Evolutionary conservation across 2,329 filamentous ascomycete genomes (phyloP).

Genomic region (Penicillium freii): DNA sequence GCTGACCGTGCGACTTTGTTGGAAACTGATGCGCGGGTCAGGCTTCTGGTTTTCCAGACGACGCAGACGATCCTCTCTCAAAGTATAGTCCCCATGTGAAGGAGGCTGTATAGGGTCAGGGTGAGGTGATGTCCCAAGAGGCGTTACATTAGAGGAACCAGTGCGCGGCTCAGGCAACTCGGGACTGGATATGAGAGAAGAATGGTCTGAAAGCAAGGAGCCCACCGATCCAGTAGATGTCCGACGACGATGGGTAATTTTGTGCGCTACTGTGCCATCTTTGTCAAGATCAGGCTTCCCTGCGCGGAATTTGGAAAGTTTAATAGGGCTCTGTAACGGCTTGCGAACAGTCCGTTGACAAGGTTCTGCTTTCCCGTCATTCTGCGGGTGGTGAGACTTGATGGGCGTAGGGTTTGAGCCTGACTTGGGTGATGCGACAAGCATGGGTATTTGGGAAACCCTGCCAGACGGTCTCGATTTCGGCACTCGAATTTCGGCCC

Average conservation of each 20-base stretch:
- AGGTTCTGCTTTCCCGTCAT: conserved; percentile 10
- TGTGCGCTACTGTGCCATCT: conserved; percentile 12
- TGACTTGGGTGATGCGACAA: conserved; percentile 1
- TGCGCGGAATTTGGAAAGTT: conserved; percentile 29
- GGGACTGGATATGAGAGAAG: conserved; percentile 33
- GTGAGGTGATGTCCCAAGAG: conserved; percentile 24
- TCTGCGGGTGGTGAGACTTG: neutral
- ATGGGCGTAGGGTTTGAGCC: neutral
- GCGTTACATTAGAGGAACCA: conserved; percentile 29
- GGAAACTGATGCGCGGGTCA: conserved; percentile 23
- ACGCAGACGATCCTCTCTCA: conserved; percentile 34
- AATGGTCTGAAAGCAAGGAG: conserved; percentile 32
- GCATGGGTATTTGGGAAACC: conserved; percentile 4
- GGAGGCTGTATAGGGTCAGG: conserved; percentile 17
- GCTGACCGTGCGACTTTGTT: conserved; percentile 36
- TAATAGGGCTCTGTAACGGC: conserved; percentile 36
- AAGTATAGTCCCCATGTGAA: conserved; percentile 26
- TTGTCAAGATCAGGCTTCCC: conserved; percentile 23
- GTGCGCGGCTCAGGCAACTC: conserved; percentile 27
- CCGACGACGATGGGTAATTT: conserved; percentile 19
- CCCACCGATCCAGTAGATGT: conserved; percentile 32
- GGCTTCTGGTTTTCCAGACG: conserved; percentile 28
- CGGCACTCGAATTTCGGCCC: neutral
- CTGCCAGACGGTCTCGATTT: neutral
- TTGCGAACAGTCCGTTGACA: conserved; percentile 17